Evolutionary conservation across 2,329 filamentous ascomycete species (phyloP).

Genomic region (Lasiodiplodia hormozganensis): DNA sequence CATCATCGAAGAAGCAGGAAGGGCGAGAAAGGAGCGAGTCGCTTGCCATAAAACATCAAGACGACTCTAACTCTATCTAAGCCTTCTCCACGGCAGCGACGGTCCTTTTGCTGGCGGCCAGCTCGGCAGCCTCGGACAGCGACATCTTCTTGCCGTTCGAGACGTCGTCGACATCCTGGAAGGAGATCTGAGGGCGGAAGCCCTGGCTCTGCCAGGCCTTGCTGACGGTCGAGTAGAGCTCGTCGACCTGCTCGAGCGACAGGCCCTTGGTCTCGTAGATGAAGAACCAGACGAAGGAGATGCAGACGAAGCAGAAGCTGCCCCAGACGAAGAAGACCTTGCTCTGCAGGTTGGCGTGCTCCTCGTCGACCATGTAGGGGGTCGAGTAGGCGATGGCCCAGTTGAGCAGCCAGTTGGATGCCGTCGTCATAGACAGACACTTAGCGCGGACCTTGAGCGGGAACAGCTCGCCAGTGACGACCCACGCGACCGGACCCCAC

Average conservation of each 20-base stretch:
- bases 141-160: slow-evolving; percentile 35
- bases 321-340: slow-evolving; percentile 64
- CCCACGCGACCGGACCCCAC: slow-evolving; percentile 80
- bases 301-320: slow-evolving; percentile 59
- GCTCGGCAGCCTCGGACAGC: neutral
- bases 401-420: slow-evolving; percentile 62
- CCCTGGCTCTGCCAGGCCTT: slow-evolving; percentile 73
- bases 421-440: slow-evolving; percentile 60
- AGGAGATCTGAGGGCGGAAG: slow-evolving; percentile 62
- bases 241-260: slow-evolving; percentile 79
- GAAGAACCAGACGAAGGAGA: slow-evolving; percentile 70
- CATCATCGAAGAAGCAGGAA: neutral
- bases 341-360: slow-evolving; percentile 68
- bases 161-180: slow-evolving; percentile 41
- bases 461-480: slow-evolving; percentile 51
- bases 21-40: neutral
- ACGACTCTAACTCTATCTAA: neutral
- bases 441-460: slow-evolving; percentile 56
- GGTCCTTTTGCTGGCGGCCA: slow-evolving; percentile 12
- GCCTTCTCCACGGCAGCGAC: slow-evolving; percentile 12
- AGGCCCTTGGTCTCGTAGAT: slow-evolving; percentile 82
- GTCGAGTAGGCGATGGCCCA: slow-evolving; percentile 70
- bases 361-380: slow-evolving; percentile 74
- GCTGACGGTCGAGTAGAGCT: slow-evolving; percentile 75
- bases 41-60: neutral